Evolutionary conservation across 176 grass and related monocot genomes (phyloP).

Genomic region (bread wheat (Triticum aestivum)): DNA sequence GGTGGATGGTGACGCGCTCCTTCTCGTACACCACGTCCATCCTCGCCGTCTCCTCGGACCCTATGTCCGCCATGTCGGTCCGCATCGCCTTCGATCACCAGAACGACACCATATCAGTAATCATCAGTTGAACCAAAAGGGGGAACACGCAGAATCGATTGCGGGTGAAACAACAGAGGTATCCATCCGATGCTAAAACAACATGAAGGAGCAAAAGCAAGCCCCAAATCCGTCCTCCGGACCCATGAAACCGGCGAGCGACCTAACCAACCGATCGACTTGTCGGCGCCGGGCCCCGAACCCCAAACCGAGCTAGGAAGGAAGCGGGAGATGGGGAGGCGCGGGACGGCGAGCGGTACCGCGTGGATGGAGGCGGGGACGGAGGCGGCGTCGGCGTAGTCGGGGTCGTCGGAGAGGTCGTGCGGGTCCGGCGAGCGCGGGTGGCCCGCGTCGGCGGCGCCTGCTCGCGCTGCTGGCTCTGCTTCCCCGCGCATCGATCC

Average conservation of each 20-base stretch:
- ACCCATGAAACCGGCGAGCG: neutral
- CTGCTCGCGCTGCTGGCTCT: neutral
- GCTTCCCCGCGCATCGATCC: constrained; percentile 41
- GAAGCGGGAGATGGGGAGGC: neutral
- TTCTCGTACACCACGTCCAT: constrained; percentile 77
- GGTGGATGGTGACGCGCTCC: constrained; percentile 91
- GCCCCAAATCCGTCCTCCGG: neutral
- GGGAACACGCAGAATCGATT: neutral
- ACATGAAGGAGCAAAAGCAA: neutral
- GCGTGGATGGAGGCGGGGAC: constrained; percentile 35
- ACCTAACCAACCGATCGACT: constrained; percentile 25
- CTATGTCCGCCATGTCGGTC: constrained; percentile 51
- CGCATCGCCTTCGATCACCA: constrained; percentile 51
- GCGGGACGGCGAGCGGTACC: neutral
- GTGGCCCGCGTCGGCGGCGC: constrained; percentile 34
- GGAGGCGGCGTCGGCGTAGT: constrained; percentile 79
- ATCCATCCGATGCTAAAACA: neutral
- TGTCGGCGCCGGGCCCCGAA: neutral
- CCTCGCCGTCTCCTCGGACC: constrained; percentile 38
- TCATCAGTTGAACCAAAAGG: constrained; percentile 17
- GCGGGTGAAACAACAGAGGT: neutral
- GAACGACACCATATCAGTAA: neutral
- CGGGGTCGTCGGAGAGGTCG: constrained; percentile 95
- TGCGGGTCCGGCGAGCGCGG: constrained; percentile 58
- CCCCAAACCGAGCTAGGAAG: neutral